Evolutionary conservation across 2,329 filamentous ascomycete species (phyloP), one percentile per base, ranked within the genome.

Genomic region (Talaromyces islandicus): DNA sequence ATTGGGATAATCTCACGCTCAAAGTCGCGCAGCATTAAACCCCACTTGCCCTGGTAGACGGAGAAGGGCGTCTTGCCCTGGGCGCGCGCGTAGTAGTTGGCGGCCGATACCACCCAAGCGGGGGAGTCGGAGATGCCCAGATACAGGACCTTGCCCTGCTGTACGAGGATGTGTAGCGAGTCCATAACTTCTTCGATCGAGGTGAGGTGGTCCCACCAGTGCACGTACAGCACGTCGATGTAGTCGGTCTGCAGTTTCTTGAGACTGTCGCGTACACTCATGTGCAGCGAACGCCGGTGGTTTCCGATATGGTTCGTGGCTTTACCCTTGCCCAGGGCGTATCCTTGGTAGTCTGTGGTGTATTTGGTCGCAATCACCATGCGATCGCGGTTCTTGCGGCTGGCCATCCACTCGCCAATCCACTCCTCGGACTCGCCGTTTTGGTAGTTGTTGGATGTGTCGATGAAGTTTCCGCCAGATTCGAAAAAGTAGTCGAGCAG

Each of bases 351-450:
- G 67, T 82, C 82, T 25, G 82, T 86, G 0, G 84, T 85, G 70
- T 80, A 89, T 69, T 91, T 91, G 59, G 87, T 90, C 0, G 88
- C 86, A 58, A 90, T 77, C 17, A 90, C 86, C 72, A 91, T 83
- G 69, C 88, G 78, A 65, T 89, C 87, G 25, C 88, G 82, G 61
- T 83, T 83, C n/a, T 81, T 78, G 10, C 85, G 81, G 62, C 81
- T 80, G 66, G 80, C 78, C 84, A 89, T 87, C 87, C 88, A 91
- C 65, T 88, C 85, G 38, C 88, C 88, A 60, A 91, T 77, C 83
- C 87, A 88, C 57, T 68, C 72, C 72, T 90, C 88, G 0, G 83
- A 84, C 66, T 87, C 73, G 70, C 89, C 80, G 61, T 78, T 75
- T 65, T 88, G 87, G 73, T 90, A 90, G 71, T 86, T 87, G 75